Evolutionary conservation across 805 yeast species (phyloP), one percentile per base, ranked within the genome.

Genomic region (Sugiyamaella americana): DNA sequence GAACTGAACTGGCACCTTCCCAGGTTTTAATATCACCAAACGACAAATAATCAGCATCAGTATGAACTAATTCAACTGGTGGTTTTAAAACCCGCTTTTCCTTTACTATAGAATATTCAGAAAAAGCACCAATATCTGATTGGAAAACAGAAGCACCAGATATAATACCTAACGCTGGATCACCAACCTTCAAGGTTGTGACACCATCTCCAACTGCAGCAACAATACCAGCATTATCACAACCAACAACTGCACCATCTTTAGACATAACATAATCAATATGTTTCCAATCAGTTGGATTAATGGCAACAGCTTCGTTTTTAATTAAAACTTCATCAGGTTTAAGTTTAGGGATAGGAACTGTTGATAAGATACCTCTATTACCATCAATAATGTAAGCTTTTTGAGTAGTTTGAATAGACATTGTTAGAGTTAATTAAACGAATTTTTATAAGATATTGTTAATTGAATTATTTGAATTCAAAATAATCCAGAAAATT

Each of bases 1-100:
- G 75, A 32, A 80, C 58, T 6, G 82, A 65, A 2, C 84, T 80
- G 16, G 87, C 87, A 51, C 73, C 84, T 66, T 82, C 87, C 55
- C 70, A 80, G 13, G 81, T 66, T 32, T 61, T 64, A 21, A 78
- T 61, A 1, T 57, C 53, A 10, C 75, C 76, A 20, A 66, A 53
- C 34, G 71, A 64, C 24, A 64, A 43, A 4, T 59, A 62, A 13
- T 54, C 60, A 1, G 62, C 50, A n/a, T 44, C 17, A 26, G 51
- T 44, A 45, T 52, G 21, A 37, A 50, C 46, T 43, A 55, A 52
- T 21, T 58, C 46, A 4, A 40, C 30, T 44, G 60, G 50, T 50
- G 56, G 45, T 49, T n/a, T n/a, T 48, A 41, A 59, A 73, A 51
- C 22, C 75, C 53, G 58, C 69, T 40, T 62, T 70, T 21, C 67